These are phyloP conservation scores for Sporothrix variecibatus DNA, from an alignment of 2,329 filamentous ascomycete species.

Conservation along the genomic window DNA sequence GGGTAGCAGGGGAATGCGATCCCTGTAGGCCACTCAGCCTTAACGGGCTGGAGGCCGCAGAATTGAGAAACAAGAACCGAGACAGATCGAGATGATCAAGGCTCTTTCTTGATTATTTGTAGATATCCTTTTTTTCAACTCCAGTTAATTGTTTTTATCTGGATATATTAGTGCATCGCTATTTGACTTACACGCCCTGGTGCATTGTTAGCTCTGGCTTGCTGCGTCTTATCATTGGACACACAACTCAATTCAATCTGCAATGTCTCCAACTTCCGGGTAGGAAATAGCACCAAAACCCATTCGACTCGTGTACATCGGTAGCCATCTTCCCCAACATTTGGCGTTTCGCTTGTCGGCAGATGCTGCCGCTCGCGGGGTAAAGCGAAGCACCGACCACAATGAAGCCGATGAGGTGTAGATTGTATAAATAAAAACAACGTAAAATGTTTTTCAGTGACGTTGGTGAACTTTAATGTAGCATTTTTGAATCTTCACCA, in stretches of 20 bases:
- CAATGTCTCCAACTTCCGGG: not conserved
- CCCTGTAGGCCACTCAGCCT: constrained; percentile 17
- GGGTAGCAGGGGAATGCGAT: not conserved
- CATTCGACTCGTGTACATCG: not conserved
- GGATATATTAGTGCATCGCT: not conserved
- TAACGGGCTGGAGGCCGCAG: constrained; percentile 4
- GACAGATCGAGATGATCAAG: not conserved
- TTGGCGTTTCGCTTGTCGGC: constrained; percentile 1
- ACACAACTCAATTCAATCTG: not conserved
- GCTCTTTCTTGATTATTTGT: not conserved
- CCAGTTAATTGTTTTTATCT: not conserved
- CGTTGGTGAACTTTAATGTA: not conserved
- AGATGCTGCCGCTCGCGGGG: constrained; percentile 27
- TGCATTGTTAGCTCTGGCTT: not conserved
- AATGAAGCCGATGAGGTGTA: not conserved
- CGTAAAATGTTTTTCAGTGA: not conserved
- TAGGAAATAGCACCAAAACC: not conserved
- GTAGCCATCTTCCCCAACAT: not conserved
- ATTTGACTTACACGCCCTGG: not conserved
- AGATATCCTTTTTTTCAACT: not conserved
- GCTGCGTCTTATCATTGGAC: not conserved
- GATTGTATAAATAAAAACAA: not conserved
- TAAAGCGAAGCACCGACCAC: not conserved
- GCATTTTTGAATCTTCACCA: not conserved
- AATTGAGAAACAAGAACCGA: not conserved